phyloP scores from a whole-genome alignment of 805 yeast species.

The Ogataea philodendri region DNA sequence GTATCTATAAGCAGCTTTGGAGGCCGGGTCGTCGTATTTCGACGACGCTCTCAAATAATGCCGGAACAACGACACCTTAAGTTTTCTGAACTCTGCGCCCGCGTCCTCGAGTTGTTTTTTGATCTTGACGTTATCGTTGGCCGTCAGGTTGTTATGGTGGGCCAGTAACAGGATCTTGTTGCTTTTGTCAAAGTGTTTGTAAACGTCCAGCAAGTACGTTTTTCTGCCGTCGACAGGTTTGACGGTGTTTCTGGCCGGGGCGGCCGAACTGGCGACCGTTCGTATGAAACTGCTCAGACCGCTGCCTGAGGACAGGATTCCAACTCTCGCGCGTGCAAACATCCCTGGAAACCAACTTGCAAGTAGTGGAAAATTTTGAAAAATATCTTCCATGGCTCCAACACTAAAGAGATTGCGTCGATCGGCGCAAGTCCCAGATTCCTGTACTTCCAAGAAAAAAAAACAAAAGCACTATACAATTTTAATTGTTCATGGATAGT shows the following conservation, averaged over 20 bases:
- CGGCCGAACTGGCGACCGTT: conserved; percentile 2
- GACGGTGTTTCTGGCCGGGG: conserved; percentile 35
- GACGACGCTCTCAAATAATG: conserved; percentile 75
- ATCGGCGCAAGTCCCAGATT: too few species aligned
- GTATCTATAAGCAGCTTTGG: conserved; percentile 42
- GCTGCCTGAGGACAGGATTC: neutral
- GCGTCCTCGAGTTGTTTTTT: conserved; percentile 58
- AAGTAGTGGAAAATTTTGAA: conserved; percentile 10
- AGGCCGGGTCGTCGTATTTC: conserved; percentile 71
- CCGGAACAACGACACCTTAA: conserved; percentile 67
- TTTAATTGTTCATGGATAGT: conserved; percentile 9
- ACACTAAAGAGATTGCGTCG: conserved; percentile 4
- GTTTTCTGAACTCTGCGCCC: conserved; percentile 69
- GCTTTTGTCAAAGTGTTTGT: conserved; percentile 64
- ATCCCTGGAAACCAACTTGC: neutral
- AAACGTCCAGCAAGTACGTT: conserved; percentile 79
- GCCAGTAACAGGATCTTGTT: conserved; percentile 72
- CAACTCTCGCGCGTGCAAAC: conserved; percentile 5
- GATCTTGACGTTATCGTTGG: conserved; percentile 62
- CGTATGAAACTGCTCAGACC: conserved; percentile 1
- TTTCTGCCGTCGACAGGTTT: conserved; percentile 75
- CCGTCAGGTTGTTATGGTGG: conserved; percentile 80
- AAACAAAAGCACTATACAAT: conserved; percentile 1
- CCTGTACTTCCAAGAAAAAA: too few species aligned
- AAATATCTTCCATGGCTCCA: conserved; percentile 1